phyloP scores from a whole-genome alignment of 75 land plant genomes.

The Cupressus sempervirens region DNA sequence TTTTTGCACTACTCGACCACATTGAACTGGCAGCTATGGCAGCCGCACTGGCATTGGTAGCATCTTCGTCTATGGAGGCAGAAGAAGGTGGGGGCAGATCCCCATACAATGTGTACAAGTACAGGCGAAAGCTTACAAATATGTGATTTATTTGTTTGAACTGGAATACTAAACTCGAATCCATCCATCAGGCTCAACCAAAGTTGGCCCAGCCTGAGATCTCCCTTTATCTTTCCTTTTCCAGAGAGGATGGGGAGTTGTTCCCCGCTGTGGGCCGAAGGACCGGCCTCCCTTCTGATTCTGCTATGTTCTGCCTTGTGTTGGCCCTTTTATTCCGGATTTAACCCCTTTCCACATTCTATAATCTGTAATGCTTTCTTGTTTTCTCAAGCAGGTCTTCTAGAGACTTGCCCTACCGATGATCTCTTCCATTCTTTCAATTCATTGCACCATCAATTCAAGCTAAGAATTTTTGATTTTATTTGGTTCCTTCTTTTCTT shows the following conservation, averaged over 20 bases:
- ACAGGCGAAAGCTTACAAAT: not conserved
- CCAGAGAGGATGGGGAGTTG: not conserved
- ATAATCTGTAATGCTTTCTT: not conserved
- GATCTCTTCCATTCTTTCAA: too few relatives aligned
- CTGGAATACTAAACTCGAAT: not conserved
- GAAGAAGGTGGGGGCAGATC: conserved; percentile 91
- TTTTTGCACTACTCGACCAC: conserved; percentile 85
- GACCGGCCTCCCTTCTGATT: conserved; percentile 11
- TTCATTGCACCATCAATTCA: too few relatives aligned
- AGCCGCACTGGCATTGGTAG: conserved; percentile 6
- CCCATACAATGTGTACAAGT: conserved; percentile 41
- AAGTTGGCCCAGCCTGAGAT: not conserved
- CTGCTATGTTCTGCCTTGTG: not conserved
- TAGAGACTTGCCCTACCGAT: not conserved
- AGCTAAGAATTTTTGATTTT: too few relatives aligned
- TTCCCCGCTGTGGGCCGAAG: conserved; percentile 10
- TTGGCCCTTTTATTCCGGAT: not conserved
- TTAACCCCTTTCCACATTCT: too few relatives aligned
- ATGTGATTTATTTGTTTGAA: not conserved
- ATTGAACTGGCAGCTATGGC: conserved; percentile 25
- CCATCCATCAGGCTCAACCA: not conserved
- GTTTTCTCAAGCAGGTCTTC: not conserved
- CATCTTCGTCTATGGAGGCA: conserved; percentile 55
- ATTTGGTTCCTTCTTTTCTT: too few relatives aligned
- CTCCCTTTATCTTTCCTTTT: not conserved